Base-by-base conservation (phyloP, 257 asterid genomes). In the Nemophila menziesii region DNA sequence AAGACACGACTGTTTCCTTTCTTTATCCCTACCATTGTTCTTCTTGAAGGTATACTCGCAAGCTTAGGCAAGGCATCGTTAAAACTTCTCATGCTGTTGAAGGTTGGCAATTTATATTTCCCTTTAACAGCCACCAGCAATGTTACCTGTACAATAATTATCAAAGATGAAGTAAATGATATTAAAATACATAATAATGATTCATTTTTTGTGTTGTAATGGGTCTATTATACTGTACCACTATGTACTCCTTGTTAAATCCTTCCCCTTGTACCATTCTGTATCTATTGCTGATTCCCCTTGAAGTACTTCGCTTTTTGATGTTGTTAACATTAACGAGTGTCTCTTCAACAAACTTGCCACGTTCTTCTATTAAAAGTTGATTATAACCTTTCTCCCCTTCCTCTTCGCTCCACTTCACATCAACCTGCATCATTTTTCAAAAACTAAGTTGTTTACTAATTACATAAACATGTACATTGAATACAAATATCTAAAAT, bases 331-430 rank as follows among this genome's bases (percentile, higher is more conserved):
- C 82, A 42, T 89, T 89, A 42, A 89, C 92, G 20, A 89, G 89
- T 21, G 98, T 84, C 73, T 89, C 96, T 77, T 89, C 98, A 14
- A 84, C 98, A 74, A 89, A 89, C 70, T 89, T 84, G 8, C 93
- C 94, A 40, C 96, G 96, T 56, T 89, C 98, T 69, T 89, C 98
- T 20, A 84, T 76, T 7, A 94, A 89, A 44, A 89, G 80, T 53
- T 76, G 71, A 61, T 89, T 84, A 51, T 84, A 89, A 63, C 70
- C 70, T 43, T 71, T 76, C 54, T 89, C 98, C 26, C 93, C 95
- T 60, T 55, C 87, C 22, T 81, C 94, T 68, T 70, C 61, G 81
- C 72, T 70, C 61, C 43, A 69, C 58, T 78, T 85, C 13, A 80
- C 54, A 56, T 89, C 98, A 60, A 79, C 92, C 98, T 89, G 74